Conservation (phyloP, 495 filamentous ascomycete species). For the Hypoxylon intermedium region DNA sequence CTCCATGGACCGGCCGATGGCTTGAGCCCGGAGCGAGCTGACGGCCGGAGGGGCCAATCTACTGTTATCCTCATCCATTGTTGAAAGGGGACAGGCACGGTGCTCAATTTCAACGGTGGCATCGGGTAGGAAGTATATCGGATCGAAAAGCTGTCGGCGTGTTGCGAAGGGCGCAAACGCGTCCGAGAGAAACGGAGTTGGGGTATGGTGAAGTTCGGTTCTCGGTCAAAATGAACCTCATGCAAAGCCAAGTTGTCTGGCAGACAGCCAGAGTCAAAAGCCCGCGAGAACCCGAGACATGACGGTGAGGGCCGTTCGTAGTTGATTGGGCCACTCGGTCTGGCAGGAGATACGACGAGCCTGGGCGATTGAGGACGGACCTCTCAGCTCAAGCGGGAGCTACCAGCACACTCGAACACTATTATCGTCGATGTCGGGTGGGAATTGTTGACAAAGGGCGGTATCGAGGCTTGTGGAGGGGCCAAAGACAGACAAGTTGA, state of each 20-base stretch:
- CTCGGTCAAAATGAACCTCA: constrained; percentile 36
- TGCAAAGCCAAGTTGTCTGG: constrained; percentile 51
- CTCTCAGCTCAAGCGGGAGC: constrained; percentile 32
- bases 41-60: constrained; percentile 57
- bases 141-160: constrained; percentile 22
- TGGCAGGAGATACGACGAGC: constrained; percentile 3
- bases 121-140: constrained; percentile 32
- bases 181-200: constrained; percentile 16
- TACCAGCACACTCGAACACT: constrained; percentile 26
- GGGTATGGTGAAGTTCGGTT: constrained; percentile 24
- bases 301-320: constrained; percentile 50
- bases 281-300: constrained; percentile 57
- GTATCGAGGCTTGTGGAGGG: constrained; percentile 28
- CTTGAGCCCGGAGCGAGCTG: constrained; percentile 55
- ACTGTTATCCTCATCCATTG: constrained; percentile 53
- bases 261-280: constrained; percentile 58
- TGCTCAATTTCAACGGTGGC: constrained; percentile 41
- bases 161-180: constrained; percentile 35
- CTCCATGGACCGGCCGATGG: constrained; percentile 56
- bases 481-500: constrained; percentile 9
- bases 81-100: constrained; percentile 30
- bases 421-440: constrained; percentile 29
- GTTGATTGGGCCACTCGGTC: constrained; percentile 35
- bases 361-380: constrained; percentile 30
- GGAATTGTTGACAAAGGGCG: constrained; percentile 36